These are phyloP conservation scores for Wallacemonas sp. DNA, from an alignment of 208 protist genomes.

Conservation along the genomic window DNA sequence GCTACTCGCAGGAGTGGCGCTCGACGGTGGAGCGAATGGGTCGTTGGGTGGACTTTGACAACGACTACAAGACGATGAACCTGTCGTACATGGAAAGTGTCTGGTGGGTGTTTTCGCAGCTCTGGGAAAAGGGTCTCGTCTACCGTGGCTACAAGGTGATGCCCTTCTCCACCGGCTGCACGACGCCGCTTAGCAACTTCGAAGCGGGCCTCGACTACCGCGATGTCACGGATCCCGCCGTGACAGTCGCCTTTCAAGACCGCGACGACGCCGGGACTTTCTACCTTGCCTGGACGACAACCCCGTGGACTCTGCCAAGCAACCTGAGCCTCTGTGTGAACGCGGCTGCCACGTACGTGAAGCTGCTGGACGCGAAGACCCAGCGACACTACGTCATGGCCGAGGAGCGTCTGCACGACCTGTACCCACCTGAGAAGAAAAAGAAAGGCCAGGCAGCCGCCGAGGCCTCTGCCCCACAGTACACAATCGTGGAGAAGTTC, in stretches of 20 bases:
- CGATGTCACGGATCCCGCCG: slow-evolving; percentile 95
- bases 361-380: slow-evolving; percentile 89
- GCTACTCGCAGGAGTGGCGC: slow-evolving; percentile 98
- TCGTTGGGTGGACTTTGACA: slow-evolving; percentile 99
- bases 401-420: slow-evolving; percentile 64
- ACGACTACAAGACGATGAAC: slow-evolving; percentile 99
- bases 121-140: slow-evolving; percentile 98
- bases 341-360: slow-evolving; percentile 97
- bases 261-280: slow-evolving; percentile 73
- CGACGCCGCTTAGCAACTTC: slow-evolving; percentile 99
- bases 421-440: slow-evolving; percentile 73
- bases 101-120: slow-evolving; percentile 99
- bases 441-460: slow-evolving; percentile 21
- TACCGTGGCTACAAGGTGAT: slow-evolving; percentile 99
- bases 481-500: slow-evolving; percentile 74
- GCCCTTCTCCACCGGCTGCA: slow-evolving; percentile 98
- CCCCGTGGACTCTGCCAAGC: slow-evolving; percentile 99
- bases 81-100: slow-evolving; percentile 99
- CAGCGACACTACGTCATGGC: slow-evolving; percentile 83
- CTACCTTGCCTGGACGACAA: slow-evolving; percentile 99
- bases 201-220: slow-evolving; percentile 99
- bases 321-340: slow-evolving; percentile 99
- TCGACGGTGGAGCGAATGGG: slow-evolving; percentile 95
- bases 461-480: slow-evolving; percentile 31
- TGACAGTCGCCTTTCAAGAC: slow-evolving; percentile 91